Base-by-base conservation (phyloP, 2,329 filamentous ascomycete species). In the Clonostachys chloroleuca region DNA sequence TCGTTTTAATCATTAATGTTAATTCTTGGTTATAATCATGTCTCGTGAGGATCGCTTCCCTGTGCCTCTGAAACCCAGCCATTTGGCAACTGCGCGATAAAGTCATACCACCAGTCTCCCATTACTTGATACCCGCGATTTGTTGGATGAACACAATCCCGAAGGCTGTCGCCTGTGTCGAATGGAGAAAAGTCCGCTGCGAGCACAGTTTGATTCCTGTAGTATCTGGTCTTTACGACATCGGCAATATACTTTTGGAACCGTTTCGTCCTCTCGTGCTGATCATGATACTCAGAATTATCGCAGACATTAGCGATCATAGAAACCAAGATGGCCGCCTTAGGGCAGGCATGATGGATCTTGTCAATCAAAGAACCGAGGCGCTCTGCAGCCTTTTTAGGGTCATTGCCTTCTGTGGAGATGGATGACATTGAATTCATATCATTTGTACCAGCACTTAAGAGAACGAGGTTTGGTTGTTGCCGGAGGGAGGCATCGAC, bases 391-490 rank as follows among this genome's bases (percentile, higher is more conserved):
- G 56, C 62, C 12, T 44, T 54, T 3, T 37, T 41, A 2, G 65
- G 63, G 30, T 66, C 62, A 43, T 60, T 60, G 37, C 64, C 62
- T 46, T 68, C 61, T 2, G 46, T 52, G 12, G 64, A 59, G 42
- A 64, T 48, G 13, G 40, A 41, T 9, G 46, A 30, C 30, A 59
- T 54, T 6, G 49, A 48, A 18, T 64, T 65, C 62, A 69, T 65
- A 43, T 69, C 66, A 43, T 69, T 69, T 13, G 66, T 69, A 12
- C 66, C 66, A 4, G 63, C 65, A 33, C 62, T 60, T 6, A 69
- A 48, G 12, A 69, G 58, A 34, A 69, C 56, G 40, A 69, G 47
- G 45, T 68, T 69, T 1, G 66, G 66, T 10, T 54, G 52, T 42
- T 67, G 63, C 14, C 51, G 48, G 17, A 68, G 55, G 2, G 65